Evolutionary conservation across 345 rosid genomes (phyloP), one percentile per base, ranked within the genome.

Genomic region (Acer saccharum): DNA sequence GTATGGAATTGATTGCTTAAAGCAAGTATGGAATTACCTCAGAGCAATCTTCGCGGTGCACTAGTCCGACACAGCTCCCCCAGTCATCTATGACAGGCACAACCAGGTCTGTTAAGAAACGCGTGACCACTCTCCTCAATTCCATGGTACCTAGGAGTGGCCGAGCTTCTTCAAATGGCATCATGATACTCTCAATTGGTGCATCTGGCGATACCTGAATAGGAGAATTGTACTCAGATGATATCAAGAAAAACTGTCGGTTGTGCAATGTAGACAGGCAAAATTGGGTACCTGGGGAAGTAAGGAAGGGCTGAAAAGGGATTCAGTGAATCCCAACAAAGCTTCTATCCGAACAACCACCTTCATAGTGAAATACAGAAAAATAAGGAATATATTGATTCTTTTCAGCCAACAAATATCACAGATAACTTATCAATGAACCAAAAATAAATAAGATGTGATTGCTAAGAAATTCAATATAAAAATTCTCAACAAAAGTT

Each of bases 11-110:
- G 90, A 94, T 87, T 89, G 25, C 25, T 23, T 23, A 23, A 23
- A 23, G 25, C 25, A 50, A 10, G 60, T 16, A 32, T 64, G 14
- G 65, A 72, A 78, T 41, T 75, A 91, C 95, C 88, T 90, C 88
- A 55, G 10, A 80, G 86, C 94, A 93, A 76, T 91, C 95, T 78
- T 90, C 90, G 13, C 90, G 88, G 78, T 93, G 92, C 92, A 91
- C 81, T 35, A 91, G 80, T 65, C 97, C 93, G n/a, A 89, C 70
- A 74, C 93, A 93, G 85, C 84, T 81, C 75, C 90, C 94, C 86
- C 91, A 69, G 17, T 91, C 94, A 72, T 93, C 93, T 62, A 91
- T 60, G 67, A 90, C 79, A 61, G 98, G 93, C 71, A 93, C 90
- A 75, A 87, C 90, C 52, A 83, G 76, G 43, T 88, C 92, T 76